These are phyloP conservation scores for Lonicera japonica DNA, from an alignment of 129 eudicot species.

Conservation along the genomic window DNA sequence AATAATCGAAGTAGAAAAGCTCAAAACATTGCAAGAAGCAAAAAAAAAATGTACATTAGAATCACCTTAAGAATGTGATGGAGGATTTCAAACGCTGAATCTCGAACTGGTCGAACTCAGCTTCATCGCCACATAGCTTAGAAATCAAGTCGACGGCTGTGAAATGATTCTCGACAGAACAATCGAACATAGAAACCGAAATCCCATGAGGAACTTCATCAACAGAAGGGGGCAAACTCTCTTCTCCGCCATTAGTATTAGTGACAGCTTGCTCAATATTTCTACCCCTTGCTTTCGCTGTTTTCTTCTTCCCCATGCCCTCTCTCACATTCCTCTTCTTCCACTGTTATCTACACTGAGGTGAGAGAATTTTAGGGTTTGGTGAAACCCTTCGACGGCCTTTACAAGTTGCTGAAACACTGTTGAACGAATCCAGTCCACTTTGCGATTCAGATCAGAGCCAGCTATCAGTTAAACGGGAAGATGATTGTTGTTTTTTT, in stretches of 20 bases:
- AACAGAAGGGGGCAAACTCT: neutral
- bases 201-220: conserved; percentile 16
- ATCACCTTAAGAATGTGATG: conserved; percentile 62
- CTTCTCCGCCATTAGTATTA: neutral
- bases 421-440: no score
- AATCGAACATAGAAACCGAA: conserved; percentile 47
- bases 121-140: conserved; percentile 42
- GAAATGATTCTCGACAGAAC: conserved; percentile 64
- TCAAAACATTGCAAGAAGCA: no score
- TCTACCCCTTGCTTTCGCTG: neutral
- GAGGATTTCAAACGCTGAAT: conserved; percentile 50
- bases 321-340: neutral
- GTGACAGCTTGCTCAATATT: neutral
- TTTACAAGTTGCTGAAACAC: no score
- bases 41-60: no score
- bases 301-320: neutral
- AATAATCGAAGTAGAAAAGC: no score
- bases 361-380: no score
- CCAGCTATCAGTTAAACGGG: no score
- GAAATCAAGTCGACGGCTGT: conserved; percentile 40
- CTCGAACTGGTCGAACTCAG: conserved; percentile 34
- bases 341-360: neutral
- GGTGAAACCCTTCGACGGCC: no score
- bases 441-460: no score
- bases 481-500: no score